These are phyloP conservation scores for Monosporascus sp. DNA, from an alignment of 2,329 filamentous ascomycete genomes.

Conservation along the genomic window DNA sequence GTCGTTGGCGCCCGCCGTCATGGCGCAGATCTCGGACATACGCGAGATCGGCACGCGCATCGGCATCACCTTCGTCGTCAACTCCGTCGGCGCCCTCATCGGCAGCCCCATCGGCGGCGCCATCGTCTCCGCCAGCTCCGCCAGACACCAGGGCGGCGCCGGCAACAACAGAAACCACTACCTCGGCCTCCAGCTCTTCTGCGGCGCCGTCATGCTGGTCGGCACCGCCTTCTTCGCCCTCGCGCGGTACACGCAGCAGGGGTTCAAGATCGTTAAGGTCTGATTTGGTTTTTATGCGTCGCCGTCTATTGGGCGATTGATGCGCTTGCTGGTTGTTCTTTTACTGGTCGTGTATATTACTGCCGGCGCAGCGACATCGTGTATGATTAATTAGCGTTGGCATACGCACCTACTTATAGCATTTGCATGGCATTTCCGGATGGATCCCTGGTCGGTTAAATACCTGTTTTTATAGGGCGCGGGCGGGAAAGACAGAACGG, in stretches of 20 bases:
- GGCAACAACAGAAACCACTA: slow-evolving; percentile 46
- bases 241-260: slow-evolving; percentile 21
- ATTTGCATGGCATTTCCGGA: too few species aligned
- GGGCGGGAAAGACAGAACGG: too few species aligned
- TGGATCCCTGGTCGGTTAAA: too few species aligned
- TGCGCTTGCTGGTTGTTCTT: too few species aligned
- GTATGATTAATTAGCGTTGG: too few species aligned
- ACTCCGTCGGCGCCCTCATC: slow-evolving; percentile 60
- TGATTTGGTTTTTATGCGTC: not conserved
- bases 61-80: slow-evolving; percentile 57
- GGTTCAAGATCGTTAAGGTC: slow-evolving; percentile 16
- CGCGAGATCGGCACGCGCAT: slow-evolving; percentile 63
- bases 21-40: slow-evolving; percentile 68
- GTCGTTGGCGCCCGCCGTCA: slow-evolving; percentile 53
- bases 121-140: slow-evolving; percentile 46
- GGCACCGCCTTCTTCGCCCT: slow-evolving; percentile 19
- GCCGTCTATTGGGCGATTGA: too few species aligned
- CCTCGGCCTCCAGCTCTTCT: slow-evolving; percentile 59
- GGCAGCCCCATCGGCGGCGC: slow-evolving; percentile 65
- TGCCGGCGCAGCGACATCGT: too few species aligned
- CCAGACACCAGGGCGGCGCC: slow-evolving; percentile 24
- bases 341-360: too few species aligned
- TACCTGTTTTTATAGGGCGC: too few species aligned
- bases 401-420: too few species aligned
- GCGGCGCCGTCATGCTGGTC: slow-evolving; percentile 43